phyloP scores from a whole-genome alignment of 2,329 filamentous ascomycete genomes.

The Colletotrichum endophyticum region DNA sequence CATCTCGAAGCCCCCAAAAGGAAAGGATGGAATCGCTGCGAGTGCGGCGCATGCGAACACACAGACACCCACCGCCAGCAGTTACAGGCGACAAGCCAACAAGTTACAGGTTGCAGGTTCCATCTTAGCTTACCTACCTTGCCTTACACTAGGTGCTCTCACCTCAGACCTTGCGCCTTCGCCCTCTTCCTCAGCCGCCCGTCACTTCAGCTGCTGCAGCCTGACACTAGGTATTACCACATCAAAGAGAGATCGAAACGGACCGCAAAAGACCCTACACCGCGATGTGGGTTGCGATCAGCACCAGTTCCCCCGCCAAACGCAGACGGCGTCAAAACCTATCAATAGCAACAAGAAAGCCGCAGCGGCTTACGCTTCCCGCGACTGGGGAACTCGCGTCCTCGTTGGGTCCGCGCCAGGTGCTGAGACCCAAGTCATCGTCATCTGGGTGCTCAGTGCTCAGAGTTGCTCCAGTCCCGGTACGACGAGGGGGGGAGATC shows the following conservation, averaged over 20 bases:
- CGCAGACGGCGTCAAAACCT: background rate
- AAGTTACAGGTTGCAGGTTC: background rate
- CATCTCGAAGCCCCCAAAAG: background rate
- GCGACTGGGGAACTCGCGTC: background rate
- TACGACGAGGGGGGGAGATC: background rate
- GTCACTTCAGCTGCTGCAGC: background rate
- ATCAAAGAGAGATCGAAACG: background rate
- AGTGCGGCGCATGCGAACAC: background rate
- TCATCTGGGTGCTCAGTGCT: background rate
- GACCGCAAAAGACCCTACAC: background rate
- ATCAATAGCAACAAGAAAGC: background rate
- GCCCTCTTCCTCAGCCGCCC: background rate
- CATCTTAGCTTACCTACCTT: background rate
- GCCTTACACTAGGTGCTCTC: background rate
- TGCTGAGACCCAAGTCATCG: background rate
- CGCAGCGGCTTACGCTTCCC: background rate
- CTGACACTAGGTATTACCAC: background rate
- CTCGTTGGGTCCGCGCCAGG: background rate
- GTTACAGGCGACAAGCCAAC: background rate
- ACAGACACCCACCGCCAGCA: background rate
- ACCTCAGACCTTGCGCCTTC: background rate
- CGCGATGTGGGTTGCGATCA: background rate
- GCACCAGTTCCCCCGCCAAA: background rate
- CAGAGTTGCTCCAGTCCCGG: background rate
- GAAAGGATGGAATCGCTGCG: background rate